These are phyloP conservation scores for Candolleomyces efflorescens DNA, from an alignment of 768 basidiomycete species.

Conservation along the genomic window DNA sequence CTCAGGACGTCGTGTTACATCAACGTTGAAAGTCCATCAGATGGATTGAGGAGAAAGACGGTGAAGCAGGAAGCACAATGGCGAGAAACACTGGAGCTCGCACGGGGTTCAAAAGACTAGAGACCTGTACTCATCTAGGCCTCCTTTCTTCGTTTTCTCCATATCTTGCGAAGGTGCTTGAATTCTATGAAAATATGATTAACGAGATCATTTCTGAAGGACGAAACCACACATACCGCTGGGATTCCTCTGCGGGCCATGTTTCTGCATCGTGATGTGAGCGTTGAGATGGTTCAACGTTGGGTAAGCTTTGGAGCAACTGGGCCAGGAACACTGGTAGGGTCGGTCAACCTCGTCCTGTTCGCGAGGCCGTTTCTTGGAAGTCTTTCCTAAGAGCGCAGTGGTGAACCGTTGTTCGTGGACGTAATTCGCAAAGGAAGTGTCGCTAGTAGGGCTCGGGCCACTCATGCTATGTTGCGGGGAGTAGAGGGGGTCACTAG, in stretches of 20 bases:
- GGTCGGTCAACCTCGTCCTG: conserved; percentile 94
- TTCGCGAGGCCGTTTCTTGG: conserved; percentile 80
- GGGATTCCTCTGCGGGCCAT: conserved; percentile 86
- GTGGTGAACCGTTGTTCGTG: conserved; percentile 84
- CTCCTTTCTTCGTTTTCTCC: conserved; percentile 93
- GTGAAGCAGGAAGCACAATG: conserved; percentile 29
- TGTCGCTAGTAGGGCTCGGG: conserved; percentile 22
- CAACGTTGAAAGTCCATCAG: no score
- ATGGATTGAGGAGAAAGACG: conserved; percentile 15
- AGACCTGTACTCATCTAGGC: conserved; percentile 27
- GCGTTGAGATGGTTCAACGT: conserved; percentile 97
- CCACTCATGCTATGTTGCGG: conserved; percentile 24
- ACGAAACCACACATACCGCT: conserved; percentile 53
- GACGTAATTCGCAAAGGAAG: conserved; percentile 33
- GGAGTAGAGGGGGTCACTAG: conserved; percentile 23
- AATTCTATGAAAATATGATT: conserved; percentile 61
- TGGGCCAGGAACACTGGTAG: conserved; percentile 81
- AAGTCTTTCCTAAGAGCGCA: conserved; percentile 71
- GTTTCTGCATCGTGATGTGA: conserved; percentile 96
- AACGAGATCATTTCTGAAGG: conserved; percentile 13
- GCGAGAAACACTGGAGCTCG: conserved; percentile 24
- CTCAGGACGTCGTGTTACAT: no score
- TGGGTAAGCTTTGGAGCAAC: conserved; percentile 82
- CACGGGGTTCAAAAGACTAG: conserved; percentile 21
- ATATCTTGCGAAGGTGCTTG: conserved; percentile 94